A percentile compares a stretch with the other conserved stretches of the same genome.
Conservation (phyloP, 2,329 filamentous ascomycete genomes). For the Scedosporium dehoogii region DNA sequence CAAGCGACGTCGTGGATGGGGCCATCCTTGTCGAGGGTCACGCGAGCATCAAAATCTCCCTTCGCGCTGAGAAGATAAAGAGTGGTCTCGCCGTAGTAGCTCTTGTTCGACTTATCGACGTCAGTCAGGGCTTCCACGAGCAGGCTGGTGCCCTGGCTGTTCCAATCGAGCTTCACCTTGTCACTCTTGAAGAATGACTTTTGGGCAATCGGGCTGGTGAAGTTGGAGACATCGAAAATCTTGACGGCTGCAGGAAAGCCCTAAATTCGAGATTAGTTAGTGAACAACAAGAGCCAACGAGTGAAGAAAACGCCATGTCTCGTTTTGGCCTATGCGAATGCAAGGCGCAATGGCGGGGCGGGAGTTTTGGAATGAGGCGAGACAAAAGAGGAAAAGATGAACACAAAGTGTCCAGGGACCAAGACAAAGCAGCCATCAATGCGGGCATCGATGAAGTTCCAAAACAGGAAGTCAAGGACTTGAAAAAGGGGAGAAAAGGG, state of each 20-base stretch:
- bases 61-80: slow-evolving; percentile 90
- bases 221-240: slow-evolving; percentile 87
- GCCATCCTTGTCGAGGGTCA: slow-evolving; percentile 90
- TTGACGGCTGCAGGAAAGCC: slow-evolving; percentile 90
- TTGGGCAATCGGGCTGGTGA: slow-evolving; percentile 73
- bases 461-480: not conserved
- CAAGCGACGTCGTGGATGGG: slow-evolving; percentile 98
- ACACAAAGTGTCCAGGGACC: not conserved
- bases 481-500: not conserved
- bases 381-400: not conserved
- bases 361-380: not conserved
- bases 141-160: slow-evolving; percentile 78
- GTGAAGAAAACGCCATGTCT: no score
- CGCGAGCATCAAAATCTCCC: slow-evolving; percentile 83
- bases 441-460: no score
- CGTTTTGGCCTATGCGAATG: not conserved
- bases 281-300: not conserved
- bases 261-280: slow-evolving; percentile 31
- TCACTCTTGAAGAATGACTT: slow-evolving; percentile 99
- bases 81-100: slow-evolving; percentile 97
- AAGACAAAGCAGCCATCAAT: not conserved
- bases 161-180: slow-evolving; percentile 99
- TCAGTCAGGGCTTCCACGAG: slow-evolving; percentile 96
- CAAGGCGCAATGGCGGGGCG: not conserved
- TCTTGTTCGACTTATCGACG: slow-evolving; percentile 96